phyloP scores from a whole-genome alignment of 108 stramenopile species.

The Skeletonema costatum region DNA sequence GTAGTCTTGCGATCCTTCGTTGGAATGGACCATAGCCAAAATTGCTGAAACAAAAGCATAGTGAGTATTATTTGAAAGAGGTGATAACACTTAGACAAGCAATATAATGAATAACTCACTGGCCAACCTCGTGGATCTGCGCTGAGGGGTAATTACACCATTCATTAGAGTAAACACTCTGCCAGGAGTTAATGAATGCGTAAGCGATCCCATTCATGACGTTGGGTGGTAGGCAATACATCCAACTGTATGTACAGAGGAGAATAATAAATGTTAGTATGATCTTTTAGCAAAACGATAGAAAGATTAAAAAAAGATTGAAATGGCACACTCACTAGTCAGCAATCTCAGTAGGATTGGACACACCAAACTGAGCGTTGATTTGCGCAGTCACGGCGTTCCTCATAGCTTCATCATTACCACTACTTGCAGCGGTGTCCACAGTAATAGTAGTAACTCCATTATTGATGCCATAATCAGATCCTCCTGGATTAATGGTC shows the following conservation, averaged over 20 bases:
- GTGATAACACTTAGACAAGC: too few species aligned
- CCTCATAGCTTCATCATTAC: neutral
- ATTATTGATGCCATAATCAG: neutral
- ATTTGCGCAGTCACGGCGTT: constrained; percentile 17
- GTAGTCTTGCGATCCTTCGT: constrained; percentile 17
- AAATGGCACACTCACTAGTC: neutral
- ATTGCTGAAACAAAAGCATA: constrained; percentile 5
- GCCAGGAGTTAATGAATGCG: constrained; percentile 49
- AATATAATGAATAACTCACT: constrained; percentile 2
- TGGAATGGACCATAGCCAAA: constrained; percentile 35
- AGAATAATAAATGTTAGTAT: neutral
- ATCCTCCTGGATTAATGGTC: constrained; percentile 12
- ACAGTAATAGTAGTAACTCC: neutral
- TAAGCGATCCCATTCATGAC: constrained; percentile 34
- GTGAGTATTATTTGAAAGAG: too few species aligned
- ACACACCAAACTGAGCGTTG: constrained; percentile 20
- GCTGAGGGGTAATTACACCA: constrained; percentile 42
- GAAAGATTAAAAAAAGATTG: neutral
- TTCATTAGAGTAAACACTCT: constrained; percentile 52
- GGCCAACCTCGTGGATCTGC: constrained; percentile 49
- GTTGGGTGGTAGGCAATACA: constrained; percentile 53
- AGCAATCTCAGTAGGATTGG: neutral
- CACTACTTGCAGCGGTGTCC: neutral
- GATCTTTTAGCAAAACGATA: neutral
- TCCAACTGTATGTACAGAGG: constrained; percentile 23